Conservation (phyloP, 2,329 filamentous ascomycete species). For the Alternaria tenuissima region DNA sequence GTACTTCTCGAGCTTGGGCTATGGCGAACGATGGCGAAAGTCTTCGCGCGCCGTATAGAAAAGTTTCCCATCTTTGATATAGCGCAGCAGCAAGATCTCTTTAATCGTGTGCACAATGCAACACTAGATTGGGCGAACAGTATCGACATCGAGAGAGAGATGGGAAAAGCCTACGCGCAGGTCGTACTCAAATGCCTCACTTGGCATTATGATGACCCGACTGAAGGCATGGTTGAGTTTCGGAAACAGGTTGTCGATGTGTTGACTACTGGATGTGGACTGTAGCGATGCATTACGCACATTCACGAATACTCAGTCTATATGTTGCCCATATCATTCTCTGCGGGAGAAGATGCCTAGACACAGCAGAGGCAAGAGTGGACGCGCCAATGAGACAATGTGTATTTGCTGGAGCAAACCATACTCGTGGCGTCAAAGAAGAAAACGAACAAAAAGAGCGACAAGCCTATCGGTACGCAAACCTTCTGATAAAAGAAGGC, state of each 20-base stretch:
- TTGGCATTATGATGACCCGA: slow-evolving; percentile 16
- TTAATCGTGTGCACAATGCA: slow-evolving; percentile 17
- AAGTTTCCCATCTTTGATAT: slow-evolving; percentile 14
- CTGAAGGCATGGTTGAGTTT: slow-evolving; percentile 20
- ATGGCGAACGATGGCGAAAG: slow-evolving; percentile 45
- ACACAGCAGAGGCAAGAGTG: not conserved
- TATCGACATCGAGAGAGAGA: slow-evolving; percentile 22
- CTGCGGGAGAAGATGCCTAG: not conserved
- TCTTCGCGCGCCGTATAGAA: slow-evolving; percentile 22
- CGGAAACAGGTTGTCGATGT: slow-evolving; percentile 20
- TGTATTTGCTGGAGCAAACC: not conserved
- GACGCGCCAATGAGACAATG: not conserved
- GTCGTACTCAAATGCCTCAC: slow-evolving; percentile 22
- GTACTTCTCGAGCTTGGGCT: slow-evolving; percentile 63
- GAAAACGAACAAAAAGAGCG: not conserved
- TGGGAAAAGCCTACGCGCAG: slow-evolving; percentile 19
- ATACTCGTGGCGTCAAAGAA: not conserved
- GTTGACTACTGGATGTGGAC: slow-evolving; percentile 5
- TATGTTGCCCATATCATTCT: not conserved
- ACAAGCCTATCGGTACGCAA: not conserved
- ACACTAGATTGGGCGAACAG: slow-evolving; percentile 21
- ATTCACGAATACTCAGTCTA: not conserved
- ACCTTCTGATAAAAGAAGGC: not conserved
- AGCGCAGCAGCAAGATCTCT: slow-evolving; percentile 14
- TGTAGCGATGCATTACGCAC: not conserved